These are phyloP conservation scores for Stentor coeruleus DNA, from an alignment of 73 alveolate genomes.

Conservation along the genomic window DNA sequence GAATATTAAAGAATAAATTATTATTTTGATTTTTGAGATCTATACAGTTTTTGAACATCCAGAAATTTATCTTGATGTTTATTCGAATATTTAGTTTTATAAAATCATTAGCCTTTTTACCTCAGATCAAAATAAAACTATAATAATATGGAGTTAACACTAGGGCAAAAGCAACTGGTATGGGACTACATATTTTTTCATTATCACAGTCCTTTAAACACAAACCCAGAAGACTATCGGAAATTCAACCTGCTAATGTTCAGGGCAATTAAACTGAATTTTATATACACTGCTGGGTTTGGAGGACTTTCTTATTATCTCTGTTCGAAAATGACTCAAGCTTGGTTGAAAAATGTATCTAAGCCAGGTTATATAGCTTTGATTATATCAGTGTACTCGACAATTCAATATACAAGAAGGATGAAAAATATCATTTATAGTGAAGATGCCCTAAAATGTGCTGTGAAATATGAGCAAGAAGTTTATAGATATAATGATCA, in stretches of 20 bases:
- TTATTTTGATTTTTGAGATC: too few relatives aligned
- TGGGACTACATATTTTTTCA: not conserved
- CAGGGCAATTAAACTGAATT: slow-evolving; percentile 12
- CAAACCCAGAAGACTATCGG: slow-evolving; percentile 9
- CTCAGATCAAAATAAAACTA: too few relatives aligned
- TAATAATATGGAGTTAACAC: slow-evolving; percentile 8
- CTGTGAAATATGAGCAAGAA: slow-evolving; percentile 6
- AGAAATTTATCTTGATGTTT: too few relatives aligned
- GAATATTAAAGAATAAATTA: too few relatives aligned
- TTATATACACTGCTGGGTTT: not conserved
- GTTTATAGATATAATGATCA: slow-evolving; percentile 10
- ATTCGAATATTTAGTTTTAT: too few relatives aligned
- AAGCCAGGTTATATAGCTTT: not conserved
- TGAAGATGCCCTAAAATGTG: slow-evolving; percentile 20
- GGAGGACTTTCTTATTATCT: not conserved
- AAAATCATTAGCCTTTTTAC: too few relatives aligned
- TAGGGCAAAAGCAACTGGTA: not conserved
- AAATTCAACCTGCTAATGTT: not conserved
- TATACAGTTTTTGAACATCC: too few relatives aligned
- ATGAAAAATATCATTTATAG: not conserved
- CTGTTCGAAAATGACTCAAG: not conserved
- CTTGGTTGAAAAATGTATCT: not conserved
- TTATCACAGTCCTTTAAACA: not conserved
- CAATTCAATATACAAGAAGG: not conserved
- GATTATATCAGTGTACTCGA: not conserved